A percentile compares a stretch with the other conserved stretches of the same genome.
Evolutionary conservation across 2,329 filamentous ascomycete genomes (phyloP).

Genomic region (Phoma sp.): DNA sequence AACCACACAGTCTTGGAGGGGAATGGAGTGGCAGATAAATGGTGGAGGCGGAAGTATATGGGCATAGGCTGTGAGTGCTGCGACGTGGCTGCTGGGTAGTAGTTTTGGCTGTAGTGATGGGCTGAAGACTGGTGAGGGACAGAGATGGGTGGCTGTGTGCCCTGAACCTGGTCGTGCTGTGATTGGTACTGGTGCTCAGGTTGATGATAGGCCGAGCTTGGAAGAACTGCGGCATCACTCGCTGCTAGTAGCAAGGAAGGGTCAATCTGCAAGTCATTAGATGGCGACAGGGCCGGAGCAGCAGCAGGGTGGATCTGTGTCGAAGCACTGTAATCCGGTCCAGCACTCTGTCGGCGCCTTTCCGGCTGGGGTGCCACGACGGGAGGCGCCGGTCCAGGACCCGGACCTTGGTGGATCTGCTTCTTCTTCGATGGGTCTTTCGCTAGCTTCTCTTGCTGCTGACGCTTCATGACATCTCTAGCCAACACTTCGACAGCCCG

Average conservation of each 20-base stretch:
- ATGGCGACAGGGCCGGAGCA: conserved; percentile 33
- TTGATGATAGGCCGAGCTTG: conserved; percentile 27
- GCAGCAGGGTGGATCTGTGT: conserved; percentile 20
- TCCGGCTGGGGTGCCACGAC: conserved; percentile 26
- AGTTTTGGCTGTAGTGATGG: conserved; percentile 18
- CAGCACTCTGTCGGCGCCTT: conserved; percentile 36
- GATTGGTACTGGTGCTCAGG: conserved; percentile 19
- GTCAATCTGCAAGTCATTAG: conserved; percentile 66
- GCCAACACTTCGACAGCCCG: conserved; percentile 74
- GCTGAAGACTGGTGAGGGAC: conserved; percentile 36
- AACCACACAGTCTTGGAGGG: conserved; percentile 66
- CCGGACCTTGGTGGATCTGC: conserved; percentile 47
- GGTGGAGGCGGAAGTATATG: conserved; percentile 73
- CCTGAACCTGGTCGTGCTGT: conserved; percentile 46
- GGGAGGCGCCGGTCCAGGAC: conserved; percentile 50
- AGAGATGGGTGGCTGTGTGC: conserved; percentile 33
- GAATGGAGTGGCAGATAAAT: conserved; percentile 62
- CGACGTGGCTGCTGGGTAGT: conserved; percentile 19
- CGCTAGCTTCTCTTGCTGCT: conserved; percentile 69
- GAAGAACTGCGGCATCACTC: conserved; percentile 53
- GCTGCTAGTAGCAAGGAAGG: conserved; percentile 66
- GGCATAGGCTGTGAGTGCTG: conserved; percentile 53
- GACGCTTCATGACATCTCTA: conserved; percentile 77
- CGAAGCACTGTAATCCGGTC: conserved; percentile 1
- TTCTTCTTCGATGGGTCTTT: conserved; percentile 58